These are phyloP conservation scores for Lentinus tigrinus DNA, from an alignment of 768 basidiomycete genomes.

Conservation along the genomic window DNA sequence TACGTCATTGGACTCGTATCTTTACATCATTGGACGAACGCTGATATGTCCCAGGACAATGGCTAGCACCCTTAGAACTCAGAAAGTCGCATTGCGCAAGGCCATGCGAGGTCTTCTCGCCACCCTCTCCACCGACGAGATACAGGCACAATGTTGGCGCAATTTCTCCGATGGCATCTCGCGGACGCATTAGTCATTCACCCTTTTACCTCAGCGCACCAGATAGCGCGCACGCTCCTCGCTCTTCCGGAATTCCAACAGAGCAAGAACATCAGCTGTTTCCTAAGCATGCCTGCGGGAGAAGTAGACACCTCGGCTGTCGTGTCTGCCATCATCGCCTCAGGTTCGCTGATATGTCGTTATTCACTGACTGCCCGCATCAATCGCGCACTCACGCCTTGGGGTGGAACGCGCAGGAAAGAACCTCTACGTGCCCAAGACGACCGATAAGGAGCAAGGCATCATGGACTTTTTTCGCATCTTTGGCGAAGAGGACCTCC, in stretches of 20 bases:
- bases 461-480: constrained; percentile 69
- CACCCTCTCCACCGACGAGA: constrained; percentile 39
- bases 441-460: constrained; percentile 38
- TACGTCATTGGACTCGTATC: neutral
- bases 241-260: constrained; percentile 49
- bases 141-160: constrained; percentile 62
- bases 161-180: constrained; percentile 10
- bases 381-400: neutral
- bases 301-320: constrained; percentile 63
- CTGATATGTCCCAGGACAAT: neutral
- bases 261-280: constrained; percentile 63
- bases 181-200: constrained; percentile 18
- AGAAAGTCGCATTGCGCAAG: constrained; percentile 59
- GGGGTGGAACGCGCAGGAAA: constrained; percentile 45
- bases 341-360: constrained; percentile 40
- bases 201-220: constrained; percentile 35
- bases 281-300: constrained; percentile 74
- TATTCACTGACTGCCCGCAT: neutral
- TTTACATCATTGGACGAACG: neutral
- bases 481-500: constrained; percentile 57
- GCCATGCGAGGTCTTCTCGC: constrained; percentile 45
- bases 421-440: constrained; percentile 67
- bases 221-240: constrained; percentile 47
- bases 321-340: constrained; percentile 49
- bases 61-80: constrained; percentile 36